Base-by-base conservation (phyloP, 23 red algal species). In the Agarophyton chilense region DNA sequence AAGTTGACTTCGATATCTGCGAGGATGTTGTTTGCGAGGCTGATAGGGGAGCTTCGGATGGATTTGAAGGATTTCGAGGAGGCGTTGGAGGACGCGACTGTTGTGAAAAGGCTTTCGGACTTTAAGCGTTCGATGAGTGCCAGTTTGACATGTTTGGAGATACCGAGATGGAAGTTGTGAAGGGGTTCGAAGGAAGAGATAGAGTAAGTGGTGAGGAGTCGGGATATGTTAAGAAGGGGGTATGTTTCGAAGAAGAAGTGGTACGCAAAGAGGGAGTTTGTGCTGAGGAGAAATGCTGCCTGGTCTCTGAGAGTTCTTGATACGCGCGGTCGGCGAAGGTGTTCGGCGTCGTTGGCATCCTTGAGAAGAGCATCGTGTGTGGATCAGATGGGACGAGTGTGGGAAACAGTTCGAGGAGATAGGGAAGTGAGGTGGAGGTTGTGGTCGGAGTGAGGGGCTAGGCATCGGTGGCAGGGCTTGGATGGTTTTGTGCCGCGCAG, bases 161-260 rank as follows among this genome's bases (percentile, higher is more conserved):
- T 32, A 0, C 55, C 53, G 17, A 83, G 53, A 22, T 2, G 39
- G 29, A 83, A 66, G 53, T 83, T 83, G 25, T 83, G 55, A 42
- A 64, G 42, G 21, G 0, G 58, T 34, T 83, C 53, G 79, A 83
- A 64, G 32, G 61, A 72, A 42, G 73, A 73, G 43, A 86, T 55
- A n/a, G 4, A 63, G 49, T 83, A 83, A 68, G 61, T 22, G 34
- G 61, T 71, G 55, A 51, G 73, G 4, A 70, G 64, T 13, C 32
- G 14, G 14, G 64, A 70, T 6, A 70, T 42, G 34, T 70, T 70
- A 33, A 70, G 34, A 22, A 70, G 64, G n/a, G 64, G 64, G 34
- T n/a, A n/a, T n/a, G n/a, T n/a, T n/a, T n/a, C n/a, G n/a, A n/a
- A n/a, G n/a, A n/a, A n/a, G n/a, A n/a, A n/a, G n/a, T n/a, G n/a